Conservation (phyloP, 495 filamentous ascomycete genomes). For the Hypoxylon perforatum region DNA sequence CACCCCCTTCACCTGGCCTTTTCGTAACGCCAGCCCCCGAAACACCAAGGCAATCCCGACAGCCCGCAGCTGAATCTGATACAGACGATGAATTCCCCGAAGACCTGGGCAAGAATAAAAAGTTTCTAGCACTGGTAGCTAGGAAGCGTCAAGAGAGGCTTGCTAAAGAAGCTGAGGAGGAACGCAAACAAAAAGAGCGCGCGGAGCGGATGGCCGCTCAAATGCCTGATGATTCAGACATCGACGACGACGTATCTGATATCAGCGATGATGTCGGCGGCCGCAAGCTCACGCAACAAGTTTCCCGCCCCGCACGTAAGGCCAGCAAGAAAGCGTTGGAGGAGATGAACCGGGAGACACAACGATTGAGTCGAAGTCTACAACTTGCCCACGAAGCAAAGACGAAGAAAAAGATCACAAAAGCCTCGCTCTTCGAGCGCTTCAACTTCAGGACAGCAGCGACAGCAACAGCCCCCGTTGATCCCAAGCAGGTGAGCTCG, state of each 20-base stretch:
- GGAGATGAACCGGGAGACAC: slow-evolving; percentile 93
- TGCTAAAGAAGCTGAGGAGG: slow-evolving; percentile 69
- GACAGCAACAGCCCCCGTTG: slow-evolving; percentile 49
- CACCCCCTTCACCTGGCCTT: slow-evolving; percentile 43
- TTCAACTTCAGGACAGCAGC: slow-evolving; percentile 74
- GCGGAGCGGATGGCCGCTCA: slow-evolving; percentile 49
- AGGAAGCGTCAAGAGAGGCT: slow-evolving; percentile 76
- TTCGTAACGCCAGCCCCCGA: slow-evolving; percentile 55
- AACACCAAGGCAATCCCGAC: slow-evolving; percentile 30
- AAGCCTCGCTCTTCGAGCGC: slow-evolving; percentile 81
- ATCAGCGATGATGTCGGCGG: slow-evolving; percentile 67
- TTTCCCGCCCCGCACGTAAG: slow-evolving; percentile 76
- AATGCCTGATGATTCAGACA: slow-evolving; percentile 45
- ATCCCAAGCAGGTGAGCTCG: slow-evolving; percentile 57
- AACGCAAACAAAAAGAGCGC: slow-evolving; percentile 62
- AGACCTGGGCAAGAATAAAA: slow-evolving; percentile 60
- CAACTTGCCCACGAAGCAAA: slow-evolving; percentile 90
- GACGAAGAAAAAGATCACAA: slow-evolving; percentile 92
- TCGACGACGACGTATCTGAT: slow-evolving; percentile 61
- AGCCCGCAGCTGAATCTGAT: slow-evolving; percentile 49
- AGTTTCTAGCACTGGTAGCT: slow-evolving; percentile 74
- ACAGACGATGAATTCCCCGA: slow-evolving; percentile 59
- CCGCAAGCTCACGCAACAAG: slow-evolving; percentile 69
- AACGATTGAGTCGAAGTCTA: slow-evolving; percentile 87
- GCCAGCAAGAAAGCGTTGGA: slow-evolving; percentile 97